phyloP scores from a whole-genome alignment of 2,329 filamentous ascomycete genomes.

The Cyphellophora europaea region DNA sequence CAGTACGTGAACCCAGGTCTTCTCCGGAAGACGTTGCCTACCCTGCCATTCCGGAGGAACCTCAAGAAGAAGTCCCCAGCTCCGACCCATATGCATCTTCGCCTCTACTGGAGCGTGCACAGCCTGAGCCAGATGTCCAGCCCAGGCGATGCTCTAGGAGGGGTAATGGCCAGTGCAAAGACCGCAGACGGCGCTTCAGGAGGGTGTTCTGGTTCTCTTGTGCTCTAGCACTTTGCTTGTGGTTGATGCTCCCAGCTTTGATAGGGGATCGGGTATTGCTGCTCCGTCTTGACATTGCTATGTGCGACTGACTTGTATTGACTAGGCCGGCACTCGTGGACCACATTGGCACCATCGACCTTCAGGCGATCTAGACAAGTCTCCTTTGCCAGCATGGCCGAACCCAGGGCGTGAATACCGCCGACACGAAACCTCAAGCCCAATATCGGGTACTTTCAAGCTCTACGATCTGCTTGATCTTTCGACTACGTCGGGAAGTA shows the following conservation, averaged over 20 bases:
- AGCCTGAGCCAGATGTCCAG: background rate
- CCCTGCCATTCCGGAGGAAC: no score
- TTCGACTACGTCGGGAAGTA: conserved; percentile 22
- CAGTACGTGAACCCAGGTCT: conserved; percentile 7
- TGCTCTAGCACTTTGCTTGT: conserved; percentile 10
- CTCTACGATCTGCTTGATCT: conserved; percentile 25
- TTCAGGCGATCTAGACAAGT: no score
- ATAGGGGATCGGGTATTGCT: no score
- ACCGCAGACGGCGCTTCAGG: conserved; percentile 10
- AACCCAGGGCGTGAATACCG: conserved; percentile 12
- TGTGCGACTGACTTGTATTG: no score
- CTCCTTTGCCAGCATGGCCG: no score
- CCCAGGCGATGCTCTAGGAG: background rate
- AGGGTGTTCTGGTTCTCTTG: conserved; percentile 9
- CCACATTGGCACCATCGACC: no score
- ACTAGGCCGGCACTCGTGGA: no score
- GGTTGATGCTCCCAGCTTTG: conserved; percentile 9
- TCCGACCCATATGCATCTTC: no score
- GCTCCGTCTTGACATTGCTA: no score
- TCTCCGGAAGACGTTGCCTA: background rate
- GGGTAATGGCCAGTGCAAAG: conserved; percentile 3
- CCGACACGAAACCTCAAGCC: conserved; percentile 13
- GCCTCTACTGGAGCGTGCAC: background rate
- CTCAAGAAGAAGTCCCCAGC: no score
- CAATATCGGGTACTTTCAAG: conserved; percentile 22